Evolutionary conservation across 2,329 filamentous ascomycete genomes (phyloP).

Genomic region (Diplodia seriata): DNA sequence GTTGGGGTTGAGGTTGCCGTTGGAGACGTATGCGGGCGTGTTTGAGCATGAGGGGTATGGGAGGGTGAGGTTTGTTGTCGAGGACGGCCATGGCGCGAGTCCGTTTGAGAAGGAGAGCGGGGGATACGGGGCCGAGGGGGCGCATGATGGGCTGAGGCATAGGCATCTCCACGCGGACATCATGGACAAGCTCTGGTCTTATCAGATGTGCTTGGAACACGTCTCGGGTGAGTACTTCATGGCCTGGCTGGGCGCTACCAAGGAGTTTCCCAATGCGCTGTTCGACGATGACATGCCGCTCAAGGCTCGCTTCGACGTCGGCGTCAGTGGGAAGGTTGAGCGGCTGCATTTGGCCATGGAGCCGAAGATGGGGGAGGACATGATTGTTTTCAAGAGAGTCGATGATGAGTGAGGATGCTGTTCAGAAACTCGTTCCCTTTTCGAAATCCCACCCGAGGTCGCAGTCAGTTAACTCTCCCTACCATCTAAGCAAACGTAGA

Average conservation of each 20-base stretch:
- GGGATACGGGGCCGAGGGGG: not conserved
- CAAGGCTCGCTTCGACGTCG: constrained; percentile 9
- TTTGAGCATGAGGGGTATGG: constrained; percentile 16
- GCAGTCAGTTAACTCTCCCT: too few species aligned
- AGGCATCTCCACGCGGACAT: constrained; percentile 1
- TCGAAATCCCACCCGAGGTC: too few species aligned
- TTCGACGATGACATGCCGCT: constrained; percentile 9
- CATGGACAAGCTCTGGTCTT: constrained; percentile 8
- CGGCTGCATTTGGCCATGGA: constrained; percentile 2
- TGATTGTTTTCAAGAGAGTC: constrained; percentile 7
- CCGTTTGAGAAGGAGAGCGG: not conserved
- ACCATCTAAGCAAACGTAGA: too few species aligned
- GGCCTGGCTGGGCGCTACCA: not conserved
- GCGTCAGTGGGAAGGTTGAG: constrained; percentile 8
- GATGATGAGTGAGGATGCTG: not conserved
- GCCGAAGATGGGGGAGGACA: constrained; percentile 21
- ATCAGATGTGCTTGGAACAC: constrained; percentile 7
- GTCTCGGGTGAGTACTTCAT: constrained; percentile 30
- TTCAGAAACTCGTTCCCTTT: too few species aligned
- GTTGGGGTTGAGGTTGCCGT: not conserved
- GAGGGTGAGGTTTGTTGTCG: constrained; percentile 1
- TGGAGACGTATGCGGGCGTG: constrained; percentile 8
- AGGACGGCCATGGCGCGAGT: not conserved
- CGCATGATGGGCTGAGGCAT: not conserved
- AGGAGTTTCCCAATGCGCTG: constrained; percentile 10